Conservation (phyloP, 208 protist species). For the Strigomonas culicis region DNA sequence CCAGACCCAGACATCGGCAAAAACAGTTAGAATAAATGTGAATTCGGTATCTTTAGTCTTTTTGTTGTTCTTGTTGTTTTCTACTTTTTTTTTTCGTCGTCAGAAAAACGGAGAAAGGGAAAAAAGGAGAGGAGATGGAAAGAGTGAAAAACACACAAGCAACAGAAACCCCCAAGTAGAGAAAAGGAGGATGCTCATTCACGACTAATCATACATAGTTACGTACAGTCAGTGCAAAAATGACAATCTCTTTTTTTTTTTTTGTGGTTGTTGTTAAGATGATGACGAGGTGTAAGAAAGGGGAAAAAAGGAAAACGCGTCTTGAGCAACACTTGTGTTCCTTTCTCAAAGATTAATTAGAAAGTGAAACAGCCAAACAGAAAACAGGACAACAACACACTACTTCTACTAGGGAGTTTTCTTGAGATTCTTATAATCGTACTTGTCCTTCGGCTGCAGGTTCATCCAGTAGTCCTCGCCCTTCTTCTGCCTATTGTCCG, state of each 20-base stretch:
- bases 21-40: background rate
- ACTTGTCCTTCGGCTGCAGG: slow-evolving; percentile 82
- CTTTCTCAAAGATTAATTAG: background rate
- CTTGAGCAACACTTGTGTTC: background rate
- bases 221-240: background rate
- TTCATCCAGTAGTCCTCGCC: slow-evolving; percentile 94
- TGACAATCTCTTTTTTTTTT: background rate
- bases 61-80: too few relatives aligned
- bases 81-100: too few relatives aligned
- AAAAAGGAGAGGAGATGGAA: slow-evolving; percentile 20
- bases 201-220: background rate
- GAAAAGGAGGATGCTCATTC: background rate
- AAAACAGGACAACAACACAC: background rate
- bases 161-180: background rate
- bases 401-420: slow-evolving; percentile 63
- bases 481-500: slow-evolving; percentile 84
- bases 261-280: background rate
- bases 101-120: background rate
- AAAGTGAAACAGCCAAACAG: background rate
- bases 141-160: slow-evolving; percentile 12
- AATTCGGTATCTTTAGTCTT: too few relatives aligned
- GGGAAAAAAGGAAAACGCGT: background rate
- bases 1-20: slow-evolving; percentile 24
- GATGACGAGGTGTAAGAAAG: background rate
- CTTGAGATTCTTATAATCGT: slow-evolving; percentile 88